Evolutionary conservation across 352 stramenopile species (phyloP).

Genomic region (Elongisporangium undulatum): DNA sequence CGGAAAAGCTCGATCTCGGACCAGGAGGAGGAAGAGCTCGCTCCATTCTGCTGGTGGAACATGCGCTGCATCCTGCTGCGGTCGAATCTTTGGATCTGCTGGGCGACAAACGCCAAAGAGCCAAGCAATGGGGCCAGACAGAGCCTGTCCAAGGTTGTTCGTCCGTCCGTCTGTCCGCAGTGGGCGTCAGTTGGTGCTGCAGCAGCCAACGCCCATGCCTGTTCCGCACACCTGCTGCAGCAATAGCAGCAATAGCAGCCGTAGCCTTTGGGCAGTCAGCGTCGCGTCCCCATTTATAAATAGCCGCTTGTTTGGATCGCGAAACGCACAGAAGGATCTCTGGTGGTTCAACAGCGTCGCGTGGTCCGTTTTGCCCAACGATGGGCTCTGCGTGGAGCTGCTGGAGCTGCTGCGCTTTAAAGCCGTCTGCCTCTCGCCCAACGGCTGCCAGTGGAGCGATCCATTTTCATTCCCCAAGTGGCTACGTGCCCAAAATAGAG

Average conservation of each 20-base stretch:
- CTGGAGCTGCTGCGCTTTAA: neutral
- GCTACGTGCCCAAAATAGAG: neutral
- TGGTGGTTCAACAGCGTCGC: neutral
- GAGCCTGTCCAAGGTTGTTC: neutral
- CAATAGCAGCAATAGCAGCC: neutral
- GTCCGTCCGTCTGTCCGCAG: neutral
- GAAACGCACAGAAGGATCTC: neutral
- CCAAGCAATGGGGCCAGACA: neutral
- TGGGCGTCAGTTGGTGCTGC: neutral
- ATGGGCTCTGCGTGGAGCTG: too few relatives aligned
- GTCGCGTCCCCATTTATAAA: neutral
- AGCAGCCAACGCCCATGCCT: neutral
- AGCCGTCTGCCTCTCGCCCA: neutral
- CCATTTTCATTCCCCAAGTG: neutral
- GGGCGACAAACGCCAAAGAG: neutral
- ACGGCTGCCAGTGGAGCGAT: neutral
- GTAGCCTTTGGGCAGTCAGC: neutral
- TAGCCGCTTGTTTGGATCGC: neutral
- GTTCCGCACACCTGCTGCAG: neutral
- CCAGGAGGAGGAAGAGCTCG: neutral
- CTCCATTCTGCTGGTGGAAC: neutral
- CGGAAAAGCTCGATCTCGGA: slow-evolving; percentile 39
- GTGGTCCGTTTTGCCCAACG: neutral
- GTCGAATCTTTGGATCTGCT: neutral
- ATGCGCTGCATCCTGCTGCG: neutral